Percentiles rank a stretch among this genome's conserved stretches.
phyloP scores from a whole-genome alignment of 1,284 basidiomycete genomes.

The Trichosporon ovoides region DNA sequence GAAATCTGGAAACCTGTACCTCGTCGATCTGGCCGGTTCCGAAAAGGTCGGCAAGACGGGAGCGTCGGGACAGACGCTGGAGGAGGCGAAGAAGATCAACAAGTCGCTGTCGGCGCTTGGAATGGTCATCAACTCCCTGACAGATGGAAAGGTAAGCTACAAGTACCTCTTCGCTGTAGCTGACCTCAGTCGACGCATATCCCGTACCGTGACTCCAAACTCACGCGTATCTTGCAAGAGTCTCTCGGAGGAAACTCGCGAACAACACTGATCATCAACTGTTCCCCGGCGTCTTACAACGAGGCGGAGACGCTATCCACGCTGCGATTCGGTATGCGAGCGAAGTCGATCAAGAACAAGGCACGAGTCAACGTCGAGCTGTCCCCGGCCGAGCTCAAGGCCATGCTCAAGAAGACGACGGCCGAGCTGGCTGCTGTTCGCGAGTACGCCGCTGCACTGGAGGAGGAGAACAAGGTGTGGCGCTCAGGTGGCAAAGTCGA shows the following conservation, averaged over 20 bases:
- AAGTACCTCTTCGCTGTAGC: neutral
- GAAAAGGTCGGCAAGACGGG: slow-evolving; percentile 99
- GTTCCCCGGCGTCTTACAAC: slow-evolving; percentile 95
- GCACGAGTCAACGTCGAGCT: slow-evolving; percentile 98
- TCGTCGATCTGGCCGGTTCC: slow-evolving; percentile 97
- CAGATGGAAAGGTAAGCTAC: slow-evolving; percentile 79
- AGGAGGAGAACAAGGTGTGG: slow-evolving; percentile 89
- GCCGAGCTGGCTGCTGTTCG: slow-evolving; percentile 76
- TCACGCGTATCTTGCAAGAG: slow-evolving; percentile 99
- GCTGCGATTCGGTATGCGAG: slow-evolving; percentile 95
- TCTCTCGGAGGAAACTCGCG: slow-evolving; percentile 98
- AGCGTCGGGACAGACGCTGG: slow-evolving; percentile 95
- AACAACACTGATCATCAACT: slow-evolving; percentile 98
- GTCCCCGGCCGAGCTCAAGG: slow-evolving; percentile 92
- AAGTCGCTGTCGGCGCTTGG: slow-evolving; percentile 95
- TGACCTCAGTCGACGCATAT: slow-evolving; percentile 79
- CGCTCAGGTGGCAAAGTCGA: slow-evolving; percentile 81
- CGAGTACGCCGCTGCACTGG: slow-evolving; percentile 81
- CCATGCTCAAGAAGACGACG: slow-evolving; percentile 82
- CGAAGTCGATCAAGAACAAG: slow-evolving; percentile 99
- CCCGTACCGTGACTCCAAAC: slow-evolving; percentile 98
- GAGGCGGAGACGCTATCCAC: slow-evolving; percentile 94
- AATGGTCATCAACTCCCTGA: slow-evolving; percentile 99
- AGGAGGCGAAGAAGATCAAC: slow-evolving; percentile 99
- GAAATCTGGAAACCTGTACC: slow-evolving; percentile 94